These are phyloP conservation scores for Hortiboletus flavorubellus DNA, from an alignment of 768 basidiomycete genomes.

Conservation along the genomic window DNA sequence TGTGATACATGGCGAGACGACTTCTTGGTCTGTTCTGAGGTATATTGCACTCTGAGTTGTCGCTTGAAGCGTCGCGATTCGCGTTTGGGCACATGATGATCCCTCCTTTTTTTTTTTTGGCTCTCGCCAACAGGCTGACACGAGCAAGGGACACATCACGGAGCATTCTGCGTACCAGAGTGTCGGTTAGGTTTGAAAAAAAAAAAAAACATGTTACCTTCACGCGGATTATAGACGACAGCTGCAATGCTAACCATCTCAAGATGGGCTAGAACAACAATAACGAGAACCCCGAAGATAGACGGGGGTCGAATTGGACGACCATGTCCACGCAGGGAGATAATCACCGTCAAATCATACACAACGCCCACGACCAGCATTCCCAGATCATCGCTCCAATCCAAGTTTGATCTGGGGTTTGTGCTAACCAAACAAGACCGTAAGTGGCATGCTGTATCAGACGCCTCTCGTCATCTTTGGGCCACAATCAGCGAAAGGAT, in stretches of 20 bases:
- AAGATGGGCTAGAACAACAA: conserved; percentile 2
- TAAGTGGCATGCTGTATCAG: conserved; percentile 1
- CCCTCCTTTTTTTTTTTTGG: neutral
- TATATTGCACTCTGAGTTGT: conserved; percentile 12
- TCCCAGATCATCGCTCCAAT: conserved; percentile 11
- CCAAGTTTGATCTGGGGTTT: conserved; percentile 8
- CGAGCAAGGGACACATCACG: conserved; percentile 9
- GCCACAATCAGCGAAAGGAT: neutral
- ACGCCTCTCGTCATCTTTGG: neutral
- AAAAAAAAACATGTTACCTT: conserved; percentile 4
- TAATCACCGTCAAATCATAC: conserved; percentile 26
- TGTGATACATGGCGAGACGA: conserved; percentile 10
- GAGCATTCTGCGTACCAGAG: conserved; percentile 8
- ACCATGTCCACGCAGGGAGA: conserved; percentile 14
- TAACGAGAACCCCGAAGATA: conserved; percentile 7
- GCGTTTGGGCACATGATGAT: neutral
- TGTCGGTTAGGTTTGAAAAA: conserved; percentile 11
- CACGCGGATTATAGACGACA: conserved; percentile 4
- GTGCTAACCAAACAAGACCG: neutral
- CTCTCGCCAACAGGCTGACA: conserved; percentile 3
- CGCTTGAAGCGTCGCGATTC: conserved; percentile 9
- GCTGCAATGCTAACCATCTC: neutral
- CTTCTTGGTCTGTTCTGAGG: conserved; percentile 11
- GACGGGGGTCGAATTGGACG: neutral
- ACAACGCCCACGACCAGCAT: neutral